Evolutionary conservation across 495 filamentous ascomycete species (phyloP).

Genomic region (Penicilliopsis zonata): DNA sequence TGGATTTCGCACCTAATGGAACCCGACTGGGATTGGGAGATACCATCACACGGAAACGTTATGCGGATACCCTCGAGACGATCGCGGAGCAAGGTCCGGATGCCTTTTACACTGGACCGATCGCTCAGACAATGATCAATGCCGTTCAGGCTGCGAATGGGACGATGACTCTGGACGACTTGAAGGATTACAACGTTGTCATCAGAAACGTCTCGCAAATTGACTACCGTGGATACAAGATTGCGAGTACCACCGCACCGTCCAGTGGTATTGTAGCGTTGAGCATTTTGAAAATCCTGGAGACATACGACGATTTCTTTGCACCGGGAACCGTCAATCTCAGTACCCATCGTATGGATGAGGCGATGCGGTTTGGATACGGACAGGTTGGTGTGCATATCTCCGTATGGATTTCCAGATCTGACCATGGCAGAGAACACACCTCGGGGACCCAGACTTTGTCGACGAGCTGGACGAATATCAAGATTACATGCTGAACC

Average conservation of each 20-base stretch:
- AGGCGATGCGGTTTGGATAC: constrained; percentile 82
- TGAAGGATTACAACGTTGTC: constrained; percentile 54
- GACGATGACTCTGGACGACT: constrained; percentile 71
- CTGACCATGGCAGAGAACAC: constrained; percentile 30
- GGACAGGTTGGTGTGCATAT: constrained; percentile 35
- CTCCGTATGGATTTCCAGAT: background rate
- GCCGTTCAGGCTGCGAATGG: constrained; percentile 54
- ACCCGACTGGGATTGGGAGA: constrained; percentile 58
- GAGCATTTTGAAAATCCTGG: constrained; percentile 64
- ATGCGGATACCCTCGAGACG: constrained; percentile 63
- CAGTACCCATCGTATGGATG: constrained; percentile 69
- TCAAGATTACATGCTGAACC: constrained; percentile 52
- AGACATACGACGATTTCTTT: constrained; percentile 55
- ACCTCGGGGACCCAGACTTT: constrained; percentile 72
- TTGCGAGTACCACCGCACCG: constrained; percentile 60
- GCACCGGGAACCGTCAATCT: constrained; percentile 38
- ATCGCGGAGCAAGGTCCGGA: constrained; percentile 59
- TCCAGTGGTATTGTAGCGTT: constrained; percentile 62
- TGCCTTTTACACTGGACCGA: constrained; percentile 64
- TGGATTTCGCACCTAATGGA: constrained; percentile 81
- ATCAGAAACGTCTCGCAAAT: constrained; percentile 51
- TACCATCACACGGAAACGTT: constrained; percentile 63
- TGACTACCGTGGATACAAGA: constrained; percentile 55
- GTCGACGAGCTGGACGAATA: constrained; percentile 50
- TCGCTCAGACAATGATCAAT: constrained; percentile 61